phyloP scores from a whole-genome alignment of 2,329 filamentous ascomycete species.

The Cercospora sp. region DNA sequence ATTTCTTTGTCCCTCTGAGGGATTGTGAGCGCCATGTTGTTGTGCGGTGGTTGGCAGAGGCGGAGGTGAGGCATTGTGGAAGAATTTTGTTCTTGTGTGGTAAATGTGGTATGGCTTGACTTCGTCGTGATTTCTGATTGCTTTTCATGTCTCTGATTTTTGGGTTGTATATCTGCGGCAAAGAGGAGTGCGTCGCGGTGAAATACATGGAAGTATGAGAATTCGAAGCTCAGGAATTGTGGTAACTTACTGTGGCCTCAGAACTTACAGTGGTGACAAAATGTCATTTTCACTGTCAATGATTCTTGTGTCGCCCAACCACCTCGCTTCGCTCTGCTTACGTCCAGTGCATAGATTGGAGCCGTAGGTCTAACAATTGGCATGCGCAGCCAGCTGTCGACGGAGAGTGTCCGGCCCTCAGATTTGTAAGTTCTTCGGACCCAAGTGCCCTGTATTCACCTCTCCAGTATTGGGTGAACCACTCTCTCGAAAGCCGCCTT shows the following conservation, averaged over 20 bases:
- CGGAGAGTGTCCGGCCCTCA: neutral
- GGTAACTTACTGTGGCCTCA: neutral
- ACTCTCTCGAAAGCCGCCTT: neutral
- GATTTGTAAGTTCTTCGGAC: neutral
- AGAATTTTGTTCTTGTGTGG: neutral
- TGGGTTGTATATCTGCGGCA: neutral
- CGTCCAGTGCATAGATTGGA: accelerated
- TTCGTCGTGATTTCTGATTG: neutral
- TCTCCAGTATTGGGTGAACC: neutral
- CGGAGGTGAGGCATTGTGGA: neutral
- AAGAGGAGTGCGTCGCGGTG: neutral
- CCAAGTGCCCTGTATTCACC: neutral
- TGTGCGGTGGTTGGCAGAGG: neutral
- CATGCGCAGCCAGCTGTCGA: neutral
- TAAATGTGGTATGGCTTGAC: neutral
- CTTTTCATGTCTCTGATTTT: neutral
- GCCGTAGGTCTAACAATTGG: neutral
- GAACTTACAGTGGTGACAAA: neutral
- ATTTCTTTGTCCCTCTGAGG: neutral
- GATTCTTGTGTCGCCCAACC: neutral
- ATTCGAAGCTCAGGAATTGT: neutral
- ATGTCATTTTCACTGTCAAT: neutral
- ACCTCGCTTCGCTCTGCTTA: neutral
- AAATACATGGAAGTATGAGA: neutral
- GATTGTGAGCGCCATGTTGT: neutral